phyloP scores from a whole-genome alignment of 805 yeast genomes.

The Saturnispora saitoi region DNA sequence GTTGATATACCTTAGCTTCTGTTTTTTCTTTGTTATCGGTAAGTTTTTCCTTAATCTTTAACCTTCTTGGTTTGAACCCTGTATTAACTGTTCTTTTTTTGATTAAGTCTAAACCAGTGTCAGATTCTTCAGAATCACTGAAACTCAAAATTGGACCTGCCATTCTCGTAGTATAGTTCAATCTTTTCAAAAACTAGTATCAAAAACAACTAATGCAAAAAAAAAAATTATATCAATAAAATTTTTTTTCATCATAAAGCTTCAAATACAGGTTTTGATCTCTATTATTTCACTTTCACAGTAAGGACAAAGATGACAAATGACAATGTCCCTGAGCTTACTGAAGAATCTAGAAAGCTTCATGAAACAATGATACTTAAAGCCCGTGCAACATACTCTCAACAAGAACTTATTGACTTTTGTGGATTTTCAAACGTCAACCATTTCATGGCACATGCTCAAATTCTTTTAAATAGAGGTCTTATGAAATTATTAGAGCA shows the following conservation, averaged over 20 bases:
- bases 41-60: conserved; percentile 3
- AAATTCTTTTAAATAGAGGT: conserved; percentile 38
- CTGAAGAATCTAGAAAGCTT: conserved; percentile 40
- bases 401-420: conserved; percentile 54
- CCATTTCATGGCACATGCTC: conserved; percentile 35
- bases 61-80: background rate
- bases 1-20: too few species aligned
- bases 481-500: conserved; percentile 57
- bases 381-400: conserved; percentile 47
- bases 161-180: conserved; percentile 17
- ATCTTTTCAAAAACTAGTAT: conserved; percentile 7
- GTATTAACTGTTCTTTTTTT: background rate
- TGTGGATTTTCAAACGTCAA: conserved; percentile 34
- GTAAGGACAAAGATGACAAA: conserved; percentile 9
- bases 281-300: background rate
- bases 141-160: conserved; percentile 16
- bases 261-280: background rate
- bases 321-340: conserved; percentile 8
- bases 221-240: background rate
- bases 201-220: background rate
- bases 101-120: background rate
- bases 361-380: conserved; percentile 56
- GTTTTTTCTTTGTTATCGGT: conserved; percentile 2
- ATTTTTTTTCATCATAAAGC: background rate
- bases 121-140: conserved; percentile 3